Percentiles rank a stretch among this genome's conserved stretches.
Evolutionary conservation across 805 yeast genomes (phyloP).

Genomic region (Suhomyces sp.): DNA sequence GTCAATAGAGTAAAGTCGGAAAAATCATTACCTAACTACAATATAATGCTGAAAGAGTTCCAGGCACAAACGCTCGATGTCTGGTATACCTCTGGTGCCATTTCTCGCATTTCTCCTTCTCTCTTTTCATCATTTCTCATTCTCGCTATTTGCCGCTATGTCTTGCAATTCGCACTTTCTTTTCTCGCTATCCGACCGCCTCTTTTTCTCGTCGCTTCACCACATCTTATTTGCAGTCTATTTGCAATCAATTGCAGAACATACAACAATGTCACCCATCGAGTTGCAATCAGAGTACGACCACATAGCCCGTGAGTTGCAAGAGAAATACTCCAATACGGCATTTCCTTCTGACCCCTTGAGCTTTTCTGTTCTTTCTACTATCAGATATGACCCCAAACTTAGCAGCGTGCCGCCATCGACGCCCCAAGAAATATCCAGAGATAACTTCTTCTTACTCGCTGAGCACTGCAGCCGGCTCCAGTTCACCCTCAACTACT

Average conservation of each 20-base stretch:
- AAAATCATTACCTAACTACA: no score
- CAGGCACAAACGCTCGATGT: no score
- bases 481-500: constrained; percentile 50
- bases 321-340: constrained; percentile 6
- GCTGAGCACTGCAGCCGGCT: constrained; percentile 64
- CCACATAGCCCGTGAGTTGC: not conserved
- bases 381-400: constrained; percentile 73
- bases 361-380: constrained; percentile 59
- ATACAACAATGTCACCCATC: not conserved
- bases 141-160: no score
- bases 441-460: constrained; percentile 54
- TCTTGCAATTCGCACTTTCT: no score
- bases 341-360: constrained; percentile 11
- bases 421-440: constrained; percentile 21
- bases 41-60: no score
- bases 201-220: not conserved
- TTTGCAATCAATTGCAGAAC: not conserved
- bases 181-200: not conserved
- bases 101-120: no score
- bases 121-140: no score
- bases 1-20: not conserved
- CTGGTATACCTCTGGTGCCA: no score
- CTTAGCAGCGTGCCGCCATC: constrained; percentile 31
- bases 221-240: not conserved
- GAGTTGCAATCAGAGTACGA: not conserved